phyloP scores from a whole-genome alignment of 805 yeast species.

The Saccharomycopsis synnaedendra region DNA sequence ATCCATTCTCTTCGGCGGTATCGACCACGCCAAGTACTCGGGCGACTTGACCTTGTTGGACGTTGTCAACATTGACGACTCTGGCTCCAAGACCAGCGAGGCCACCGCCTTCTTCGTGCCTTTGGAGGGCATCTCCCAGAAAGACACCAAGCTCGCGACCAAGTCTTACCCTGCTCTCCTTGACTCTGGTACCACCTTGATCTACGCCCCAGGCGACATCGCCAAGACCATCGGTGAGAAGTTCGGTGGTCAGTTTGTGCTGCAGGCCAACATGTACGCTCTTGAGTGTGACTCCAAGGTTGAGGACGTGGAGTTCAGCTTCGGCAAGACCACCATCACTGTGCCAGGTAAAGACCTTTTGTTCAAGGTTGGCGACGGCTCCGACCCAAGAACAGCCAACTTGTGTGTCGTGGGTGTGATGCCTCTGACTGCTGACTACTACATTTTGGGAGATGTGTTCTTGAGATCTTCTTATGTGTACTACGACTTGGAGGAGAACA shows the following conservation, averaged over 20 bases:
- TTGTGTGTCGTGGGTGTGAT: constrained; percentile 36
- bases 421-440: constrained; percentile 24
- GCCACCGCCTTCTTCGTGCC: constrained; percentile 34
- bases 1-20: constrained; percentile 59
- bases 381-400: not conserved
- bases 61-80: constrained; percentile 31
- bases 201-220: constrained; percentile 31
- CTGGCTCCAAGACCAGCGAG: constrained; percentile 26
- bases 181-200: constrained; percentile 50
- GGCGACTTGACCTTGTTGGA: constrained; percentile 44
- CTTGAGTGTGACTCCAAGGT: constrained; percentile 32
- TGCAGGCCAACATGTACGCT: constrained; percentile 31
- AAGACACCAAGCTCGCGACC: constrained; percentile 13
- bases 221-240: constrained; percentile 18
- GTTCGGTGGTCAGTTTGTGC: constrained; percentile 22
- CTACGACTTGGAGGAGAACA: constrained; percentile 36
- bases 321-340: constrained; percentile 45
- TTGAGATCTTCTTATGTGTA: constrained; percentile 42
- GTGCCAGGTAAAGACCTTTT: constrained; percentile 34
- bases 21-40: constrained; percentile 49
- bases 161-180: constrained; percentile 29
- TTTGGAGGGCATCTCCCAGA: constrained; percentile 19
- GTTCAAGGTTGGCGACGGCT: not conserved
- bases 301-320: constrained; percentile 33
- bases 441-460: constrained; percentile 44